A percentile compares a stretch with the other conserved stretches of the same genome.
Evolutionary conservation across 768 basidiomycete genomes (phyloP).

Genomic region (Agrocybe praecox): DNA sequence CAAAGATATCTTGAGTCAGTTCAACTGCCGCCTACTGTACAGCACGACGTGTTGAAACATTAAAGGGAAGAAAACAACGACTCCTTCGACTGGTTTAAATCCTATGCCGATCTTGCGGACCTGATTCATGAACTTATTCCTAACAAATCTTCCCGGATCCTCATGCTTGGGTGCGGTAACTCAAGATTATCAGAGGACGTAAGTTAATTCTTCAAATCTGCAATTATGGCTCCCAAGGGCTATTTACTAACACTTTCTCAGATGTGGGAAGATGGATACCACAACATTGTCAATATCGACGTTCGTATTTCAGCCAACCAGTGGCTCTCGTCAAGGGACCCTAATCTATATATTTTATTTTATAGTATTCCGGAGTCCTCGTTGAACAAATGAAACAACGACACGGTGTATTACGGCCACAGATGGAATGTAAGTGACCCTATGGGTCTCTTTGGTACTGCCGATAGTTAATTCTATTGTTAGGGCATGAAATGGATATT

Average conservation of each 20-base stretch:
- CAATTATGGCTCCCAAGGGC: neutral
- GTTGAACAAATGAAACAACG: constrained; percentile 72
- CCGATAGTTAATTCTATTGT: neutral
- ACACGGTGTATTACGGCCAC: constrained; percentile 51
- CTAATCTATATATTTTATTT: constrained; percentile 2
- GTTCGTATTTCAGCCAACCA: constrained; percentile 38
- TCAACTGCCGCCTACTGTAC: neutral
- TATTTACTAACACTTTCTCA: constrained; percentile 24
- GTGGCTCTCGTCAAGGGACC: neutral
- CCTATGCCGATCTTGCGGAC: constrained; percentile 70
- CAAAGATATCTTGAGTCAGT: constrained; percentile 67
- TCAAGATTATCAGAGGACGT: constrained; percentile 81
- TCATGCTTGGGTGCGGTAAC: constrained; percentile 88
- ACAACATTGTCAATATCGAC: constrained; percentile 77
- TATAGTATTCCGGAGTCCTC: constrained; percentile 73
- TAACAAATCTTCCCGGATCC: constrained; percentile 56
- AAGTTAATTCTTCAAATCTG: constrained; percentile 15
- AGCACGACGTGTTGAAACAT: constrained; percentile 4
- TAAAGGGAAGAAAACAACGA: constrained; percentile 59
- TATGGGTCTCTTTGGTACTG: neutral
- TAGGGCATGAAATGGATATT: constrained; percentile 88
- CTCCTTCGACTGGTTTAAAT: constrained; percentile 88
- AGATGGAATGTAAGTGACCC: constrained; percentile 66
- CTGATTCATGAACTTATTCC: constrained; percentile 66
- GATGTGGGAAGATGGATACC: constrained; percentile 91